phyloP scores from a whole-genome alignment of 257 asterid species.

The Solanum medicagineum region DNA sequence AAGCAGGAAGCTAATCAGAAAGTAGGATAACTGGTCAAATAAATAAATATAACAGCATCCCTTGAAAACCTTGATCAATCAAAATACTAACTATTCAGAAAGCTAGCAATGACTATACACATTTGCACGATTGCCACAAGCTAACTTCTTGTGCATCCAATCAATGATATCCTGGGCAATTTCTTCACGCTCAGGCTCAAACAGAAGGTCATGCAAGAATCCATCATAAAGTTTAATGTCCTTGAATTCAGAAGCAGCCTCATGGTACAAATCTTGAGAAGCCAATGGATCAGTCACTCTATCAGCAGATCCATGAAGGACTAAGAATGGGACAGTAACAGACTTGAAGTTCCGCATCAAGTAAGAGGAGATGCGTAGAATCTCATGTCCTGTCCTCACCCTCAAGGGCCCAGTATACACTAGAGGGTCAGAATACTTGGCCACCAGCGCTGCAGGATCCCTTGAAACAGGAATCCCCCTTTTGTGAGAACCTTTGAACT shows the following conservation, averaged over 20 bases:
- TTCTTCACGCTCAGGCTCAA: conserved; percentile 94
- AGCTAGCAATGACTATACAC: conserved; percentile 11
- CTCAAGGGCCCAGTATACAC: conserved; percentile 95
- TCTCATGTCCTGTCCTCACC: conserved; percentile 96
- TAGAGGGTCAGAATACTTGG: conserved; percentile 93
- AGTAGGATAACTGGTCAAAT: background rate
- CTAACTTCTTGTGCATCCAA: conserved; percentile 75
- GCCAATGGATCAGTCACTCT: conserved; percentile 94
- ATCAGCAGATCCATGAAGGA: conserved; percentile 97
- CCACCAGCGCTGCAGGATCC: conserved; percentile 75
- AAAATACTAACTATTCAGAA: background rate
- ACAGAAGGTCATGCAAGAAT: conserved; percentile 84
- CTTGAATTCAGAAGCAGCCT: conserved; percentile 71
- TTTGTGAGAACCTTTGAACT: conserved; percentile 96
- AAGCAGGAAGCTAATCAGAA: background rate
- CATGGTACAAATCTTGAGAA: conserved; percentile 80
- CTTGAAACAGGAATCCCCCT: conserved; percentile 95
- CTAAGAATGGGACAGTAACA: conserved; percentile 82
- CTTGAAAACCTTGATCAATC: background rate
- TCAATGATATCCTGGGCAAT: conserved; percentile 80
- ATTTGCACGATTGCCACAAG: conserved; percentile 5
- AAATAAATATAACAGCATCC: background rate
- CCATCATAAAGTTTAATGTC: conserved; percentile 93
- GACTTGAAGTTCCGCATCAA: conserved; percentile 62
- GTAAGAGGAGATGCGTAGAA: conserved; percentile 71